Percentiles rank a stretch among this genome's conserved stretches.
These are phyloP conservation scores for Dicorynia guianensis DNA, from an alignment of 306 rosid genomes.

Conservation along the genomic window DNA sequence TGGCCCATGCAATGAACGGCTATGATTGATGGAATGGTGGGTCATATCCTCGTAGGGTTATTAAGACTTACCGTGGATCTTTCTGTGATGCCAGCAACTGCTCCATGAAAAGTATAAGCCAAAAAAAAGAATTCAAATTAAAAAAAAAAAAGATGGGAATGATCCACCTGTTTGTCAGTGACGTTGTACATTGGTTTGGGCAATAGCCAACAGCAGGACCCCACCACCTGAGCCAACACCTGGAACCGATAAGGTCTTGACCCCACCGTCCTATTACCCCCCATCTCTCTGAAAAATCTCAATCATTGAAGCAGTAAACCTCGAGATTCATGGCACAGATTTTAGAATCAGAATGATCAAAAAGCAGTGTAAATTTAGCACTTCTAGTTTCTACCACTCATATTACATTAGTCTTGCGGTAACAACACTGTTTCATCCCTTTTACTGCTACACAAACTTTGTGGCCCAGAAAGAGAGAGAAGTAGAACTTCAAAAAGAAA, in stretches of 20 bases:
- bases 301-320: slow-evolving; percentile 82
- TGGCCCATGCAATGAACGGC: slow-evolving; percentile 47
- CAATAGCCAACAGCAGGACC: slow-evolving; percentile 68
- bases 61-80: slow-evolving; percentile 44
- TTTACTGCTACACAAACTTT: slow-evolving; percentile 37
- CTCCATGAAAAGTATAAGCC: slow-evolving; percentile 15
- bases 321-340: slow-evolving; percentile 56
- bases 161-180: slow-evolving; percentile 99
- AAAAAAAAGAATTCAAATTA: neutral
- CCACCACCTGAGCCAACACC: slow-evolving; percentile 92
- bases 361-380: slow-evolving; percentile 21
- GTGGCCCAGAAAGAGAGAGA: slow-evolving; percentile 38
- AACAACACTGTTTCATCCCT: slow-evolving; percentile 47
- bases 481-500: neutral
- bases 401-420: slow-evolving; percentile 25
- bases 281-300: slow-evolving; percentile 48
- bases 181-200: slow-evolving; percentile 83
- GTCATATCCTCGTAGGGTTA: slow-evolving; percentile 31
- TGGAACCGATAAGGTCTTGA: slow-evolving; percentile 87
- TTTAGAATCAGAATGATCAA: slow-evolving; percentile 41
- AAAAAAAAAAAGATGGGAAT: slow-evolving; percentile 52
- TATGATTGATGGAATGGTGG: slow-evolving; percentile 40
- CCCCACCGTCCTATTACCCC: slow-evolving; percentile 68
- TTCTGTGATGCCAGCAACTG: slow-evolving; percentile 44
- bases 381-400: slow-evolving; percentile 35